Evolutionary conservation across 2,329 filamentous ascomycete species (phyloP).

Genomic region (Amylocarpus encephaloides): DNA sequence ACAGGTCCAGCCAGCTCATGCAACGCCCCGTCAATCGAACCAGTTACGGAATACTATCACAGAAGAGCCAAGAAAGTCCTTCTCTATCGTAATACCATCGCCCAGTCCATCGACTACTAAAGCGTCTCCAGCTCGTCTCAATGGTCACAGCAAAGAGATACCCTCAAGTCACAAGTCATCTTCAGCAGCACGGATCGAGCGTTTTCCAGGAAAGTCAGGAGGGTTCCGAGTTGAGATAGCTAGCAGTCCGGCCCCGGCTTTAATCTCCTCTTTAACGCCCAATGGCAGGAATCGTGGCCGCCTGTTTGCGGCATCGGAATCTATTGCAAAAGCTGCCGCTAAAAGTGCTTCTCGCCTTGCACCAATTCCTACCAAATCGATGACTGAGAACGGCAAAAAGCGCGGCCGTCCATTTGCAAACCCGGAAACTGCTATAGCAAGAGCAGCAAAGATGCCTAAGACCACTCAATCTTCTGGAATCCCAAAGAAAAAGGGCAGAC

Average conservation of each 20-base stretch:
- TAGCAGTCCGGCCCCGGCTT: not conserved
- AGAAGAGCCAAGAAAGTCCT: no score
- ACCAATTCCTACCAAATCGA: not conserved
- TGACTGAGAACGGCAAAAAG: slow-evolving; percentile 12
- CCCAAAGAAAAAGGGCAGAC: slow-evolving; percentile 17
- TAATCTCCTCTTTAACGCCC: not conserved
- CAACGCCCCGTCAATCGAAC: no score
- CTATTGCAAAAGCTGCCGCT: not conserved
- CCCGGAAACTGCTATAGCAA: slow-evolving; percentile 11
- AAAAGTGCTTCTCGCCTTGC: not conserved
- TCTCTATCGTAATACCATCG: no score
- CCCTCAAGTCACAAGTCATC: no score
- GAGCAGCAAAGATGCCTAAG: slow-evolving; percentile 9
- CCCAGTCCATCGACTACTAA: no score
- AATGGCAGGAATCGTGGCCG: slow-evolving; percentile 14
- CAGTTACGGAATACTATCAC: no score
- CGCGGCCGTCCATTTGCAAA: slow-evolving; percentile 19
- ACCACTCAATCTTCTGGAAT: not conserved
- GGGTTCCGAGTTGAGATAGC: slow-evolving; percentile 4
- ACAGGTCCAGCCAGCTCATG: no score
- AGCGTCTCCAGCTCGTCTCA: no score
- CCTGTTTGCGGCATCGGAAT: slow-evolving; percentile 3
- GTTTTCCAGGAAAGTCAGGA: no score
- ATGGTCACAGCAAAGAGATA: no score
- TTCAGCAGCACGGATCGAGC: no score